Conservation (phyloP, 345 rosid species). For the Microthlaspi erraticum region DNA sequence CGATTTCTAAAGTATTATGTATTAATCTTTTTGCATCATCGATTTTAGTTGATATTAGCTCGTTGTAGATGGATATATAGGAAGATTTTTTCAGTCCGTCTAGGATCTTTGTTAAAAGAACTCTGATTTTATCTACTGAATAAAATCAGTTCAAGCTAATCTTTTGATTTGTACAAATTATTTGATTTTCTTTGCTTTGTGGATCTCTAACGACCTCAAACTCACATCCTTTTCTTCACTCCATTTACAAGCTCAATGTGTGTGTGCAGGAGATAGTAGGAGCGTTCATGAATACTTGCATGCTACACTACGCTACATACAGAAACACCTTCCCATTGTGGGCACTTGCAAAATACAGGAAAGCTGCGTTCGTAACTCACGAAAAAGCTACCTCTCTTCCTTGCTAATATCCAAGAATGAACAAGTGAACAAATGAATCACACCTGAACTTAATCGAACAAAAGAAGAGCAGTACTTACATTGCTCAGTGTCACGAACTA, state of each 20-base stretch:
- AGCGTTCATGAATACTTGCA: slow-evolving; percentile 61
- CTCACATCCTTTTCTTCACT: not conserved
- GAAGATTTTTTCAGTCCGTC: not conserved
- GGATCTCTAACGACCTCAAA: no score
- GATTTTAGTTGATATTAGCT: not conserved
- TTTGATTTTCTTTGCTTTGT: no score
- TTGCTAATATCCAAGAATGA: no score
- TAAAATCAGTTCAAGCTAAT: no score
- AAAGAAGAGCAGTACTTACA: no score
- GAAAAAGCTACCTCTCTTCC: not conserved
- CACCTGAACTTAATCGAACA: no score
- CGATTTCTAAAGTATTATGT: not conserved
- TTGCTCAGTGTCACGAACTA: no score
- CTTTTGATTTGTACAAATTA: no score
- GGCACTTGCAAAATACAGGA: slow-evolving; percentile 64
- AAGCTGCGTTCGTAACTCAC: not conserved
- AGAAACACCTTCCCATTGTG: slow-evolving; percentile 65
- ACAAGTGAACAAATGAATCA: no score
- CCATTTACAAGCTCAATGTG: not conserved
- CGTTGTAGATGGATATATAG: not conserved
- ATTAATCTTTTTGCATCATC: not conserved
- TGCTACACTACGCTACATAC: slow-evolving; percentile 67
- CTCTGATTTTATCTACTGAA: no score
- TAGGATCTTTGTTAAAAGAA: no score
- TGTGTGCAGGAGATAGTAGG: slow-evolving; percentile 57